Evolutionary conservation across 495 filamentous ascomycete species (phyloP), one percentile per base, ranked within the genome.

Genomic region (Recurvomyces mirabilis): DNA sequence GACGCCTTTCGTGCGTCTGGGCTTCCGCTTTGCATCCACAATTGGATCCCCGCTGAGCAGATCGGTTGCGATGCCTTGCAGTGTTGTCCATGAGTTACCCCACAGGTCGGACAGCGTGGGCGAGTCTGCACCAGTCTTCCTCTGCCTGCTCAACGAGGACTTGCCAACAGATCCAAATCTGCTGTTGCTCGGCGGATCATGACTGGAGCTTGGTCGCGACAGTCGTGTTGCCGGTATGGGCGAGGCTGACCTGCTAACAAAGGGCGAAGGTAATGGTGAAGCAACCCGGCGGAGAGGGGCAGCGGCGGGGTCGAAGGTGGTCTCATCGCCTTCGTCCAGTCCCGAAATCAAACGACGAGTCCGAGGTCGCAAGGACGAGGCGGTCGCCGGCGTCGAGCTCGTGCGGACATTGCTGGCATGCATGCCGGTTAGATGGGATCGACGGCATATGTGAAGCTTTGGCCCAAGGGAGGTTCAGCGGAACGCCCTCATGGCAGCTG

Each of bases 31-130:
- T 11, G 55, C 54, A 43, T 52, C 59, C 46, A 60, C 60, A 11
- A 61, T 49, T 21, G 47, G 45, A 32, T 66, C 61, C 14, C 46
- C 57, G 13, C 63, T 57, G 20, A 68, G 43, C 14, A 66, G 49
- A 40, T 60, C 65, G n/a, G 63, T 64, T 5, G 65, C 65, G 5
- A 68, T 52, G 15, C 60, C 59, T 46, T 65, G 60, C 10, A 68
- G 43, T 13, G 63, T 48, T 1, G 56, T 54, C 65, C 65, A 68
- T 11, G 64, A 64, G 38, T 47, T 64, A 18, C 60, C 53, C 53
- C 51, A 57, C 6, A 54, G 38, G 17, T 35, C 52, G 15, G 51
- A 28, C 18, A 57, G 23, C 25, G 11, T 46, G 6, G 47, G 41
- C 23, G 51, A 45, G 25, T 51, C 43, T 5, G 47, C 41, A 7